Percentiles rank a stretch among this genome's conserved stretches.
Conservation (phyloP, 345 rosid genomes). For the Salix exigua region DNA sequence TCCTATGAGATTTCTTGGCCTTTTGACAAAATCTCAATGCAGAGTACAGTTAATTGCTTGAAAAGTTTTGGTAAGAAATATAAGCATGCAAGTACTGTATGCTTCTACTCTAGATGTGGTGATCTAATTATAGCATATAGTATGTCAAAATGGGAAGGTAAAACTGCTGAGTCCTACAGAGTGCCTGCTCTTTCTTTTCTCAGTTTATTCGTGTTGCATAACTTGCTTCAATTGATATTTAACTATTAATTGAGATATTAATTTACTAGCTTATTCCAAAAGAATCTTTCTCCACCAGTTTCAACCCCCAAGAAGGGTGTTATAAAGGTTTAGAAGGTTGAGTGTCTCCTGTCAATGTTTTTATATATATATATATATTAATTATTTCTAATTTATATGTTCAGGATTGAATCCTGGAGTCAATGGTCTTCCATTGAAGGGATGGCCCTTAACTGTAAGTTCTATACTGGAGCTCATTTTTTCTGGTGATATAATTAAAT, state of each 20-base stretch:
- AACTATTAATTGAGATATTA: slow-evolving; percentile 1
- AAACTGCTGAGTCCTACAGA: background rate
- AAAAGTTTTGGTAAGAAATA: background rate
- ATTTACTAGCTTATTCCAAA: background rate
- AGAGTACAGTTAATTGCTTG: background rate
- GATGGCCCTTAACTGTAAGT: slow-evolving; percentile 97
- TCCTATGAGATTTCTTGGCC: background rate
- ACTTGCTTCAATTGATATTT: background rate
- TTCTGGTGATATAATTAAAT: slow-evolving; percentile 3
- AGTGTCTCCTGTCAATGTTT: background rate
- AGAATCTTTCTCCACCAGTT: background rate
- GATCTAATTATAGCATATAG: background rate
- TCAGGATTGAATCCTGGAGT: slow-evolving; percentile 84
- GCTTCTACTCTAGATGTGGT: background rate
- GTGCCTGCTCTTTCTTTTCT: background rate
- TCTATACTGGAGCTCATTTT: slow-evolving; percentile 18
- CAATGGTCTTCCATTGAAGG: slow-evolving; percentile 71
- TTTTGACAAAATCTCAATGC: background rate
- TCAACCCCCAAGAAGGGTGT: background rate
- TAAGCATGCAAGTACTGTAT: background rate
- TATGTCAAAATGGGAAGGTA: background rate
- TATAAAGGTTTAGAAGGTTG: background rate
- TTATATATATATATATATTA: no score
- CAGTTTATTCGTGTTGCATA: background rate
- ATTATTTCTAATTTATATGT: background rate